Conservation (phyloP, 2,329 filamentous ascomycete species). For the Dactylellina leptospora region DNA sequence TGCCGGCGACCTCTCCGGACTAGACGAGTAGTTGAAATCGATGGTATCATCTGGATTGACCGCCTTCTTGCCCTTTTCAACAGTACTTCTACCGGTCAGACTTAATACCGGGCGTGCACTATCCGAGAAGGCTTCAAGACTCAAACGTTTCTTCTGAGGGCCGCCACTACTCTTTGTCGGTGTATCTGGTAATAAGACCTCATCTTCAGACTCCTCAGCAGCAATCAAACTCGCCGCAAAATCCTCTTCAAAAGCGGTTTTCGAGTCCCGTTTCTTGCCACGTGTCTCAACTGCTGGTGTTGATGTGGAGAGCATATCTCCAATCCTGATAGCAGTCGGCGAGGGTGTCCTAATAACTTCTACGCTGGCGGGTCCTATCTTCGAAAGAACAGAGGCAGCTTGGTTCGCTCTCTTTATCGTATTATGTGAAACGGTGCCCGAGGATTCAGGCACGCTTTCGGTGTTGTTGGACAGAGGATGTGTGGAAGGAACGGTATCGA, state of each 20-base stretch:
- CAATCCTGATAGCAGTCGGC: constrained; percentile 16
- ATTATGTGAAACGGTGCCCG: constrained; percentile 25
- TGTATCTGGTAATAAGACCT: constrained; percentile 18
- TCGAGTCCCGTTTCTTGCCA: constrained; percentile 45
- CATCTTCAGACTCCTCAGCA: constrained; percentile 25
- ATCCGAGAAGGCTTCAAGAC: constrained; percentile 24
- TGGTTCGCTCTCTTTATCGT: constrained; percentile 40
- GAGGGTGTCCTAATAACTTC: constrained; percentile 42
- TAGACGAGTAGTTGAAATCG: constrained; percentile 50
- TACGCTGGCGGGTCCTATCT: not conserved
- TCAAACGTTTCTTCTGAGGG: constrained; percentile 22
- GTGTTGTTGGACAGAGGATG: constrained; percentile 22
- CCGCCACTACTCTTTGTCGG: constrained; percentile 33
- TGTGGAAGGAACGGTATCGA: constrained; percentile 37
- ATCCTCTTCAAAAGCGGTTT: constrained; percentile 47
- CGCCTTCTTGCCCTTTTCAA: constrained; percentile 1
- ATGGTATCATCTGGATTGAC: constrained; percentile 41
- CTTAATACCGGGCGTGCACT: constrained; percentile 6
- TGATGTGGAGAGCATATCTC: constrained; percentile 28
- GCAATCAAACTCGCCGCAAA: constrained; percentile 39
- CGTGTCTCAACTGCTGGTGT: constrained; percentile 19
- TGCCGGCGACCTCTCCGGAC: constrained; percentile 33
- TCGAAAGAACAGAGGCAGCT: constrained; percentile 9
- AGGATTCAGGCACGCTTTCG: constrained; percentile 9
- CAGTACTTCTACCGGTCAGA: constrained; percentile 1